Conservation (phyloP, 1,284 basidiomycete species). For the Lentinus polychrous region DNA sequence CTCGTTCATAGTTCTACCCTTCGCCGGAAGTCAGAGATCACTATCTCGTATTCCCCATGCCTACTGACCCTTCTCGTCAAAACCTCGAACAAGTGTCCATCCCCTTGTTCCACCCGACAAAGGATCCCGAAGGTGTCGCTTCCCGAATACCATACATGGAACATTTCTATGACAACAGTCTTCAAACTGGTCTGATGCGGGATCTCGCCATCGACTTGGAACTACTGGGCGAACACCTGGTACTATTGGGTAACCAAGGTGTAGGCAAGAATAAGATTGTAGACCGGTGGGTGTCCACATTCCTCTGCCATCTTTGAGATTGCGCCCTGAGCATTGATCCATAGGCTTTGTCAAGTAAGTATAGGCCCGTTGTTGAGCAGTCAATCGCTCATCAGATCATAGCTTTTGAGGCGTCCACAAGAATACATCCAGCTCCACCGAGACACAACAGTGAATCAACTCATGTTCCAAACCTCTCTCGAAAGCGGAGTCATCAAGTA, state of each 20-base stretch:
- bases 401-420: constrained; percentile 54
- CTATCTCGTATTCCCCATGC: constrained; percentile 39
- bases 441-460: constrained; percentile 61
- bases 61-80: constrained; percentile 26
- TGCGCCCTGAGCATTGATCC: neutral
- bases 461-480: constrained; percentile 60
- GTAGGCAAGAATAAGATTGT: constrained; percentile 68
- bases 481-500: constrained; percentile 50
- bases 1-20: constrained; percentile 39
- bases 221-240: constrained; percentile 52
- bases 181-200: constrained; percentile 59
- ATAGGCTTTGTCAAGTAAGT: constrained; percentile 46
- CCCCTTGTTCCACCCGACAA: constrained; percentile 38
- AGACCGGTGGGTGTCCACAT: constrained; percentile 36
- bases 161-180: constrained; percentile 61
- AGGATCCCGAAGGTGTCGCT: constrained; percentile 45
- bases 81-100: constrained; percentile 30
- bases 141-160: constrained; percentile 62
- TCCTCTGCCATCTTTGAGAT: neutral
- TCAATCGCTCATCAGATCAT: neutral
- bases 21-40: constrained; percentile 33
- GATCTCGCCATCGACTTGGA: constrained; percentile 57
- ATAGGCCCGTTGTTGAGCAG: no score
- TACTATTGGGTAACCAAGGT: constrained; percentile 64
- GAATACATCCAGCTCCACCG: constrained; percentile 66